These are phyloP conservation scores for Yamadazyma blattariae DNA, from an alignment of 1,139 yeast genomes.

Conservation along the genomic window DNA sequence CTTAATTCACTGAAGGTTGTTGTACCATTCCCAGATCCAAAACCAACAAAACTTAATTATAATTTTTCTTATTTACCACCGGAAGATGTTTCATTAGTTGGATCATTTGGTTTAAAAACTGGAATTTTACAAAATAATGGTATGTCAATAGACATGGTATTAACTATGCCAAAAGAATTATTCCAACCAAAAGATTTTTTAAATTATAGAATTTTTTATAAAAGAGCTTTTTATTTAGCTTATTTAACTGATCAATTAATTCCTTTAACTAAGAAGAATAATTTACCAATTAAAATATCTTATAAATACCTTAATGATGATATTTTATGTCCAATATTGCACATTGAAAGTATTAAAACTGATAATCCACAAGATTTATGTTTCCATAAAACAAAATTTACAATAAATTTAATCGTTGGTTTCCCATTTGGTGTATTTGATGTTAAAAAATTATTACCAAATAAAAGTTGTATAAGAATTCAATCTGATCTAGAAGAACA, in stretches of 20 bases:
- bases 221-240: constrained; percentile 83
- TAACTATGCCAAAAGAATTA: constrained; percentile 74
- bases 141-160: constrained; percentile 69
- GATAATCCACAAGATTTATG: constrained; percentile 46
- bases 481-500: constrained; percentile 42
- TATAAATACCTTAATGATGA: constrained; percentile 67
- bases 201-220: constrained; percentile 86
- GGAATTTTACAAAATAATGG: constrained; percentile 53
- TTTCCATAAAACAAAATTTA: constrained; percentile 68
- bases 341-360: constrained; percentile 50
- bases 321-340: constrained; percentile 60
- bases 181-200: constrained; percentile 87
- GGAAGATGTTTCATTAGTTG: constrained; percentile 72
- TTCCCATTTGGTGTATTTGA: constrained; percentile 74
- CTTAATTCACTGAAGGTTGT: constrained; percentile 51
- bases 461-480: constrained; percentile 75
- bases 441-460: constrained; percentile 70
- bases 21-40: constrained; percentile 89
- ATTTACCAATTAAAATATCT: constrained; percentile 52
- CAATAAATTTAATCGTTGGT: constrained; percentile 70
- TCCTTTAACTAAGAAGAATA: constrained; percentile 50
- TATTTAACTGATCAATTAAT: constrained; percentile 67
- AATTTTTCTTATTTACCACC: constrained; percentile 73
- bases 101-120: constrained; percentile 86
- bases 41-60: constrained; percentile 68